phyloP scores from a whole-genome alignment of 257 asterid species.

The Fraxinus excelsior region DNA sequence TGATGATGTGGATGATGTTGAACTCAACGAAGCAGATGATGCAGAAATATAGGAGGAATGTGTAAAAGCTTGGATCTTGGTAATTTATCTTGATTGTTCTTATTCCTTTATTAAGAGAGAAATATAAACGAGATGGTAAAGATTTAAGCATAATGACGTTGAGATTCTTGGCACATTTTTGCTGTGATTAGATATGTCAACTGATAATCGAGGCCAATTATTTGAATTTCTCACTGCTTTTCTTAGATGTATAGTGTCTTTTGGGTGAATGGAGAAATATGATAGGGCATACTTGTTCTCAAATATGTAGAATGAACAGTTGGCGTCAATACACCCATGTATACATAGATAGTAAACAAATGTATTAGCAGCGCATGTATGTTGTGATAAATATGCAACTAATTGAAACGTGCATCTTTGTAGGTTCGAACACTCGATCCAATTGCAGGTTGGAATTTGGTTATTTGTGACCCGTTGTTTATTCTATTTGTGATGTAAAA shows the following conservation, averaged over 20 bases:
- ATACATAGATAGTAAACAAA: no score
- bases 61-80: constrained; percentile 20
- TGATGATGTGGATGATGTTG: constrained; percentile 59
- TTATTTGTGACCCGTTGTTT: no score
- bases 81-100: constrained; percentile 1
- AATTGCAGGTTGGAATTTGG: no score
- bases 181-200: background rate
- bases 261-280: background rate
- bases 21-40: constrained; percentile 33
- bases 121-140: background rate
- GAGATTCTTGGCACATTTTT: background rate
- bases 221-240: background rate
- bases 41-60: constrained; percentile 27
- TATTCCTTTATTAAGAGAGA: background rate
- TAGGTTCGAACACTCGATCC: no score
- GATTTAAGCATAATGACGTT: no score
- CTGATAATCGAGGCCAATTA: background rate
- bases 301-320: no score
- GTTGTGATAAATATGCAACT: no score
- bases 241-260: background rate
- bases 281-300: background rate
- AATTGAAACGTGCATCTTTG: no score
- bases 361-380: no score
- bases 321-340: no score
- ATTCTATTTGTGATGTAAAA: no score